A percentile compares a stretch with the other conserved stretches of the same genome.
Evolutionary conservation across 176 grass and related monocot genomes (phyloP).

Genomic region (Aegilops sharonensis): DNA sequence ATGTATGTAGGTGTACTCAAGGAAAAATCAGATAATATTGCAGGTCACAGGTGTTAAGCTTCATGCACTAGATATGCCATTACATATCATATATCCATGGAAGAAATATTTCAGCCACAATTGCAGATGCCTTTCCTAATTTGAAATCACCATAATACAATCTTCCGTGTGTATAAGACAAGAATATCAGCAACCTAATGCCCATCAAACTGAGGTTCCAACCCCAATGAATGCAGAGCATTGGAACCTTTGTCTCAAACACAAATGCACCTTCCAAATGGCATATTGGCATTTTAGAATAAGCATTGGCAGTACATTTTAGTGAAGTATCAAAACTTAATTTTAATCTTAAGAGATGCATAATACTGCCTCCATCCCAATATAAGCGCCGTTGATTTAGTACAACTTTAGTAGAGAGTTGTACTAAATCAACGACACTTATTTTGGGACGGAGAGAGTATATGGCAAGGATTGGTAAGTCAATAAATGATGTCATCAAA

Average conservation of each 20-base stretch:
- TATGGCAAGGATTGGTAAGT: neutral
- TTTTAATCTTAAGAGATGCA: neutral
- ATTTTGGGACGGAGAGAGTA: no score
- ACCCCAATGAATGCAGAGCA: neutral
- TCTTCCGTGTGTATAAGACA: neutral
- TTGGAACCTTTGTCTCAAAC: neutral
- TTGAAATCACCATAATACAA: constrained; percentile 1
- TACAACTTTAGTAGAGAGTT: no score
- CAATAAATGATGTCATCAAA: neutral
- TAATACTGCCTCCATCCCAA: neutral
- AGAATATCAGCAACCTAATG: neutral
- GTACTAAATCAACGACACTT: no score
- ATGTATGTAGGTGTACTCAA: neutral
- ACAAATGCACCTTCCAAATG: neutral
- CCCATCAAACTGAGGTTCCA: neutral
- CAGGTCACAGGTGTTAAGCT: neutral
- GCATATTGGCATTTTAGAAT: neutral
- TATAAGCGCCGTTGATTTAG: no score
- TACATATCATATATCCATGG: neutral
- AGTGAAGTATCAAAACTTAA: neutral
- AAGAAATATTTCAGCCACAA: constrained; percentile 1
- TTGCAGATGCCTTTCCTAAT: neutral
- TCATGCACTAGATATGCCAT: neutral
- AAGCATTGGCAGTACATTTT: neutral
- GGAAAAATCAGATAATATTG: neutral